phyloP scores from a whole-genome alignment of 2,329 filamentous ascomycete species.

The Ceratocystis cacaofunesta region DNA sequence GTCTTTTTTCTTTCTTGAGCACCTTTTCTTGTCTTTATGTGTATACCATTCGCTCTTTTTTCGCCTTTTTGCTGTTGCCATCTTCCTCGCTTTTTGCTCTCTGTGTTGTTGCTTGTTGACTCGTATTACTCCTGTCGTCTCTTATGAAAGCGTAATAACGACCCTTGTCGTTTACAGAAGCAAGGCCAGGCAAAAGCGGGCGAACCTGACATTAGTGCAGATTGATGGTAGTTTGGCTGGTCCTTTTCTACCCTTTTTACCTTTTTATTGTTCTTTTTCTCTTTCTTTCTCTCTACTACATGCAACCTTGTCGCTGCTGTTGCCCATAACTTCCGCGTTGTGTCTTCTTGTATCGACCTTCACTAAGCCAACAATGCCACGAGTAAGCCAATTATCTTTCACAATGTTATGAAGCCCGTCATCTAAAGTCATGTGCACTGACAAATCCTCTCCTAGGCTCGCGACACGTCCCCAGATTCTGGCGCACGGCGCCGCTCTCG shows the following conservation, averaged over 20 bases:
- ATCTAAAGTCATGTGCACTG: constrained; percentile 1
- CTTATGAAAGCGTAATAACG: too few species aligned
- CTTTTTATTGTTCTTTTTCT: not conserved
- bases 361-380: not conserved
- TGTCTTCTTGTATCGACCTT: not conserved
- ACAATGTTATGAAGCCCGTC: not conserved
- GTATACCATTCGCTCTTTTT: not conserved
- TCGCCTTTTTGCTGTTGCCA: not conserved
- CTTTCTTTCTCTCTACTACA: not conserved
- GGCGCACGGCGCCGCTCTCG: constrained; percentile 12
- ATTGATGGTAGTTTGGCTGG: too few species aligned
- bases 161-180: too few species aligned
- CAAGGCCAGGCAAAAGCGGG: too few species aligned
- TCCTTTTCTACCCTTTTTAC: not conserved
- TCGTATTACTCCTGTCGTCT: too few species aligned
- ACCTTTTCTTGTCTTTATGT: not conserved
- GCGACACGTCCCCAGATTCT: not conserved
- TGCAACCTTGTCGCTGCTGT: not conserved
- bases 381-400: not conserved
- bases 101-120: not conserved
- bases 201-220: too few species aligned
- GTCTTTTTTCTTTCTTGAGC: not conserved
- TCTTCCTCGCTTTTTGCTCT: not conserved
- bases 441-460: constrained; percentile 1
- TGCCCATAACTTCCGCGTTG: not conserved